Percentiles rank a stretch among this genome's conserved stretches.
These are phyloP conservation scores for Penium margaritaceum DNA, from an alignment of 139 green algal species.

Conservation along the genomic window DNA sequence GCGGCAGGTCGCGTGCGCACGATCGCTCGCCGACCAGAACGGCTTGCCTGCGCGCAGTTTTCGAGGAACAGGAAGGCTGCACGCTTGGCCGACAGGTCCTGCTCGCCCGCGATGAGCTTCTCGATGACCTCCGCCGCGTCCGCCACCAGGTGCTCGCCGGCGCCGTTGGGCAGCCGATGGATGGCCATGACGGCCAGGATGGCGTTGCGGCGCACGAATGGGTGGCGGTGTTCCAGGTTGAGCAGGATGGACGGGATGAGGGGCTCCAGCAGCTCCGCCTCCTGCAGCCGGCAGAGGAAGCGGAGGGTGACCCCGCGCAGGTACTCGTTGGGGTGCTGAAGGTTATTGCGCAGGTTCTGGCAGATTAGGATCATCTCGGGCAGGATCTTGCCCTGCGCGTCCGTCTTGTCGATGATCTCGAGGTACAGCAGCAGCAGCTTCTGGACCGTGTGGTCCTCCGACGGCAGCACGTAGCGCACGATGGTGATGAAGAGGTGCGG, in stretches of 20 bases:
- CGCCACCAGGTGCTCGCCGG: conserved; percentile 77
- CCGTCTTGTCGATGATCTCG: conserved; percentile 98
- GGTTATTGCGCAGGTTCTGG: conserved; percentile 98
- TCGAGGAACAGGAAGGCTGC: conserved; percentile 93
- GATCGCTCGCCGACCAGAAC: too few species aligned
- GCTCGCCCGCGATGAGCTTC: conserved; percentile 69
- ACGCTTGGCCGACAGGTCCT: conserved; percentile 81
- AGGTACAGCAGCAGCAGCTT: conserved; percentile 97
- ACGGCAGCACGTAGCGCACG: conserved; percentile 94
- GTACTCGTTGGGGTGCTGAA: conserved; percentile 99
- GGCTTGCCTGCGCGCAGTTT: conserved; percentile 43
- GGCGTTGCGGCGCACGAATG: conserved; percentile 90
- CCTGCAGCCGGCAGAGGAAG: conserved; percentile 90
- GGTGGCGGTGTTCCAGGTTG: conserved; percentile 95
- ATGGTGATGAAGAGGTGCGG: conserved; percentile 98
- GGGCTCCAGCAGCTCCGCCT: conserved; percentile 96
- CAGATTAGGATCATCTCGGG: conserved; percentile 99
- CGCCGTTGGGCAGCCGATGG: conserved; percentile 86
- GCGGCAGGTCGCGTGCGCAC: too few species aligned
- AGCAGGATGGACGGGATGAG: conserved; percentile 82
- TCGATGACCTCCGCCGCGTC: conserved; percentile 91
- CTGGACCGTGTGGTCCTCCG: conserved; percentile 93
- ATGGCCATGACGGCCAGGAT: conserved; percentile 88
- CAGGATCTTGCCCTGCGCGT: conserved; percentile 84
- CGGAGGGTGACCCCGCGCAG: conserved; percentile 86